Percentiles rank a stretch among this genome's conserved stretches.
phyloP scores from a whole-genome alignment of 164 flowering plant species.

The Berberis thunbergii region DNA sequence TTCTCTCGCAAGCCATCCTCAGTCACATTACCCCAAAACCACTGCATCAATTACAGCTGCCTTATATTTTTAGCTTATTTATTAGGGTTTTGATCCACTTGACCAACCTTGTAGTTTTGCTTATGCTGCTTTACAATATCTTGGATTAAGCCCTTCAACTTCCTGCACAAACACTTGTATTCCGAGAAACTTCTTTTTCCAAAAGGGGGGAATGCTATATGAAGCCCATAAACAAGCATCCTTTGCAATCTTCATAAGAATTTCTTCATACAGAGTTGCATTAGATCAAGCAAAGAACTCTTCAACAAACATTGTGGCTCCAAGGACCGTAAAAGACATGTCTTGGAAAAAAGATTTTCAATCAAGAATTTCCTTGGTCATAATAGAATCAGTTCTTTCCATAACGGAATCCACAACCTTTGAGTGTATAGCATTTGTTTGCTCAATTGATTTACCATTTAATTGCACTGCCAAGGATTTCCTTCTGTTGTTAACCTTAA shows the following conservation, averaged over 20 bases:
- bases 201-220: slow-evolving; percentile 48
- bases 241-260: slow-evolving; percentile 49
- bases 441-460: slow-evolving; percentile 29
- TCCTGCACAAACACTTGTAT: slow-evolving; percentile 36
- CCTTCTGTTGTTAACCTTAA: slow-evolving; percentile 40
- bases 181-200: slow-evolving; percentile 54
- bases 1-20: slow-evolving; percentile 3
- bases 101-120: slow-evolving; percentile 5
- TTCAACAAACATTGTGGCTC: slow-evolving; percentile 54
- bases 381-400: slow-evolving; percentile 25
- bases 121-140: slow-evolving; percentile 28
- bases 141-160: slow-evolving; percentile 43
- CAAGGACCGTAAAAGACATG: slow-evolving; percentile 47
- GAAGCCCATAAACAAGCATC: slow-evolving; percentile 69
- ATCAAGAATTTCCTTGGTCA: slow-evolving; percentile 27
- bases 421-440: slow-evolving; percentile 24
- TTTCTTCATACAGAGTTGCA: slow-evolving; percentile 47
- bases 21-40: slow-evolving; percentile 10
- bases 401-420: slow-evolving; percentile 31
- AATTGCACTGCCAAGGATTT: slow-evolving; percentile 34
- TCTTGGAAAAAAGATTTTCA: slow-evolving; percentile 44
- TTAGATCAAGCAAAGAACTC: slow-evolving; percentile 44
- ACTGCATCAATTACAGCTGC: slow-evolving; percentile 7
- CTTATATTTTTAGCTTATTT: slow-evolving; percentile 9
- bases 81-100: slow-evolving; percentile 5